Evolutionary conservation across 345 rosid genomes (phyloP), one percentile per base, ranked within the genome.

Genomic region (Aquilaria yunnanensis): DNA sequence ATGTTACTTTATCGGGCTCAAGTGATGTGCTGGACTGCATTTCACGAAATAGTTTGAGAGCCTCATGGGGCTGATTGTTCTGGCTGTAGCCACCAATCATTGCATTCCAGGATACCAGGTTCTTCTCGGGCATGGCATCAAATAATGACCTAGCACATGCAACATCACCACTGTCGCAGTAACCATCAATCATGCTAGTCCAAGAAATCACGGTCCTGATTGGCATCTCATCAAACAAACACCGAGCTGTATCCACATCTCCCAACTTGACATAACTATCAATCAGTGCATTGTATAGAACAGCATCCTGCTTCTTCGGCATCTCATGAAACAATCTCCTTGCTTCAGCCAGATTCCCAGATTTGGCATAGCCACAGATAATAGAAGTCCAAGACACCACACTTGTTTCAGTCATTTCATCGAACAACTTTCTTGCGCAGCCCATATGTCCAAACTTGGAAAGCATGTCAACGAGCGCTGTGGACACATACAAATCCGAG

Each of bases 331-430:
- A 87, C 33, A 90, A 71, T 33, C 72, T 64, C 75, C 61, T 54
- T 0, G 97, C 96, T 12, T 59, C 65, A 45, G 5, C 60, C 70
- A 87, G 63, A 70, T 83, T 74, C 9, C 85, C 86, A 32, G 69
- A 67, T 75, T 70, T 84, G 55, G 73, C 70, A 51, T 81, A 85
- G 46, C 96, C 92, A 33, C 85, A 70, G 14, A 90, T 77, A 7
- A 87, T 62, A 59, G 84, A 92, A 0, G 97, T 90, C 97, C 95
- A 85, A 0, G 96, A 85, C 49, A 85, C 90, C 57, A 74, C 31
- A 71, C 81, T 85, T 72, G 79, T 83, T 3, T 66, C 74, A 60
- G 76, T 50, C 92, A 87, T 90, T 61, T 84, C 92, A 11, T 84
- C 87, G 6, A 90, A 87, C 75, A 81, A 46, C 54, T 65, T 79